Conservation (phyloP, 768 basidiomycete genomes). For the Chalciporus pseudorubinellus region DNA sequence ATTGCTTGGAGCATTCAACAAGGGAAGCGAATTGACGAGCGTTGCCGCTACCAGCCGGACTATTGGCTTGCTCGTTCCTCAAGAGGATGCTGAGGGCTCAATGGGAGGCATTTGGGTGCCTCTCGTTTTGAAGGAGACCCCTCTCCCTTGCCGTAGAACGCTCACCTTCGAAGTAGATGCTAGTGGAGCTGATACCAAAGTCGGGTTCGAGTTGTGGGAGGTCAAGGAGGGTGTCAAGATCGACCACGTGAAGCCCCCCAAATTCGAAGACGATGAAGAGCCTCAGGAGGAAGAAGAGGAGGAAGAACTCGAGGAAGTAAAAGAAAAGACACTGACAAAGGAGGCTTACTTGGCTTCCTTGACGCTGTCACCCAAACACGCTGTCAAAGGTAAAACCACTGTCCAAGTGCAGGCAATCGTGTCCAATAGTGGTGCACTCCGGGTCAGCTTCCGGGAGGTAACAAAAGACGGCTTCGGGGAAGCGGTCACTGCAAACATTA, state of each 20-base stretch:
- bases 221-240: conserved; percentile 63
- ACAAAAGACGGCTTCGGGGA: conserved; percentile 34
- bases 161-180: conserved; percentile 59
- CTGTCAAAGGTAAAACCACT: conserved; percentile 46
- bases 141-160: conserved; percentile 62
- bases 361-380: conserved; percentile 35
- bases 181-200: conserved; percentile 31
- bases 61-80: conserved; percentile 65
- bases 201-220: conserved; percentile 79
- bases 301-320: conserved; percentile 62
- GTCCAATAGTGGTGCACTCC: conserved; percentile 33
- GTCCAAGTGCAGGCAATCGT: conserved; percentile 46
- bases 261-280: conserved; percentile 43
- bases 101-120: conserved; percentile 67
- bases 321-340: conserved; percentile 59
- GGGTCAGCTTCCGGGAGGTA: conserved; percentile 39
- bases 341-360: conserved; percentile 44
- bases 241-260: conserved; percentile 52
- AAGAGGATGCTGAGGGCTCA: conserved; percentile 34
- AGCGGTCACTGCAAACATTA: conserved; percentile 29
- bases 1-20: conserved; percentile 51
- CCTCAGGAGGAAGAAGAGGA: conserved; percentile 53
- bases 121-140: conserved; percentile 67
- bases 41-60: conserved; percentile 60
- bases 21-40: conserved; percentile 38